Conservation (phyloP, 2,329 filamentous ascomycete genomes). For the Tolypocladium cylindrosporum region DNA sequence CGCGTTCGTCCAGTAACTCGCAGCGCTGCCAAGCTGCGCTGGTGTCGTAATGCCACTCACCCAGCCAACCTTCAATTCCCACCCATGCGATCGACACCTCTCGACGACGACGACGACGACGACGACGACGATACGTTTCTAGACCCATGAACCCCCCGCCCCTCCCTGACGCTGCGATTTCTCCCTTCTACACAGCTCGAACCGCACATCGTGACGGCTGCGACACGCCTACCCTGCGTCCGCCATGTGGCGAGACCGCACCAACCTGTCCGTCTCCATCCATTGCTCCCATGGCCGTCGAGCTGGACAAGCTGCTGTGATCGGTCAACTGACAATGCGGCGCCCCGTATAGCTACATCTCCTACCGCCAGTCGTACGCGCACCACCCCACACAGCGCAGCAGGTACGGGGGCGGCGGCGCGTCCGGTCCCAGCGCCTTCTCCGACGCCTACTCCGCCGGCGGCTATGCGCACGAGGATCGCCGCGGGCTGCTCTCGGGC, state of each 20-base stretch:
- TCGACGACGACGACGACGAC: background rate
- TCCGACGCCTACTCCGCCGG: slow-evolving; percentile 46
- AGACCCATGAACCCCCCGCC: slow-evolving; percentile 7
- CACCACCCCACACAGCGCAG: slow-evolving; percentile 86
- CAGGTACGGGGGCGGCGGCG: slow-evolving; percentile 43
- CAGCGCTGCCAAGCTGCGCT: background rate
- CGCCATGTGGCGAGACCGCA: slow-evolving; percentile 98
- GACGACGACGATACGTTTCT: background rate
- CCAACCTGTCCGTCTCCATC: slow-evolving; percentile 67
- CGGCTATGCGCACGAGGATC: slow-evolving; percentile 37
- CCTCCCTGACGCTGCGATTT: slow-evolving; percentile 1
- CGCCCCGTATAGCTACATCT: slow-evolving; percentile 65
- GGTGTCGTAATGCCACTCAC: background rate
- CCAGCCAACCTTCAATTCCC: background rate
- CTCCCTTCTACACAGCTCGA: background rate
- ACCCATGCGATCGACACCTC: background rate
- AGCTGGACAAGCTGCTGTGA: background rate
- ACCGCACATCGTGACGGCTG: slow-evolving; percentile 12
- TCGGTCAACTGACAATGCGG: background rate
- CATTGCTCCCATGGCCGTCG: background rate
- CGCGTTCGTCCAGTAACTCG: background rate
- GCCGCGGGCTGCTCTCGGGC: slow-evolving; percentile 73
- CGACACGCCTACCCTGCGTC: slow-evolving; percentile 28
- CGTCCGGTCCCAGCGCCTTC: slow-evolving; percentile 44
- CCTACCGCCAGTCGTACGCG: slow-evolving; percentile 96